Evolutionary conservation across 2,329 filamentous ascomycete genomes (phyloP), one percentile per base, ranked within the genome.

Genomic region (Grosmannia huntii): DNA sequence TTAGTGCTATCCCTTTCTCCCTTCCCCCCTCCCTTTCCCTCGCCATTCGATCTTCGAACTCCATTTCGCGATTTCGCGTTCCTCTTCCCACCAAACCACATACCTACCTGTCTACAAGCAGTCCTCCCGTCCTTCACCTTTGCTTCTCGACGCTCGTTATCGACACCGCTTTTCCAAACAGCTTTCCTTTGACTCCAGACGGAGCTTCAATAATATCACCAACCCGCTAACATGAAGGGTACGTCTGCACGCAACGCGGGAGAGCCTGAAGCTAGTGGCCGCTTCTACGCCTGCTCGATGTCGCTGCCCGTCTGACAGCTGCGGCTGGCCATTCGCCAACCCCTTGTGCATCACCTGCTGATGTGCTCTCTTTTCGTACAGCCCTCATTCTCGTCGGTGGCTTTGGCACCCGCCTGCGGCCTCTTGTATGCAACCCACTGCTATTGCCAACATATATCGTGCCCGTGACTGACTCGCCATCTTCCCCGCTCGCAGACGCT

Each of bases 301-400:
- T 25, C 23, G 48, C 48, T 50, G 23, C 23, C 25, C 2, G 23
- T 50, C 46, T 25, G 46, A 14, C 21, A 25, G 46, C 28, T 27
- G 12, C 23, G 48, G 48, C 27, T 49, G 28, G 9, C 33, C 55
- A 28, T 11, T 23, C 21, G 16, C 46, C 4, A 25, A 2, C 46
- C 10, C n/a, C 1, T 27, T n/a, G 12, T 10, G 11, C 48, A 48
- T 48, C 57, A 53, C 59, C 60, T 38, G 58, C 65, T 70, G 57
- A 67, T 62, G 44, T 57, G 49, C 38, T 52, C 54, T 51, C 48
- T 28, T 57, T 41, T 19, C 10, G 16, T 65, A 62, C 70, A 96
- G 90, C 91, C 77, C 87, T 96, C 72, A 96, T 96, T 86, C 91
- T 97, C 72, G 94, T 97, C 75, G 94, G 94, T 78, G 94, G 92